Evolutionary conservation across 257 asterid genomes (phyloP), one percentile per base, ranked within the genome.

Genomic region (Cinchona pubescens): DNA sequence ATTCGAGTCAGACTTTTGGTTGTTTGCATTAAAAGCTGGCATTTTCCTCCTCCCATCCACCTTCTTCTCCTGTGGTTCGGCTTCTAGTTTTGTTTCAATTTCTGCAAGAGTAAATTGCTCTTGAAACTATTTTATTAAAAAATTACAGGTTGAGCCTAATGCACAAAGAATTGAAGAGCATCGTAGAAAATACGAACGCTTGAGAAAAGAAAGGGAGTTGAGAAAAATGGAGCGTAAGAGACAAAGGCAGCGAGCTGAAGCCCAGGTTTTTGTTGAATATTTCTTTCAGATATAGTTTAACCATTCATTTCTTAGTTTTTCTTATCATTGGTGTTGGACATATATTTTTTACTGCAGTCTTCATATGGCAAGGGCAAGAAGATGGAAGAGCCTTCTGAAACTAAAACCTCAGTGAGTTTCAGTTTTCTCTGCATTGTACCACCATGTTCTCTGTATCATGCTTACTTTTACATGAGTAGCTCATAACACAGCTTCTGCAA

Each of bases 71-170:
- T n/a, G n/a, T n/a, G n/a, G n/a, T 63, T 55, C 23, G 37, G 15
- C 27, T 65, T 11, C 18, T 63, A 2, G 25, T 40, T 32, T 16
- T 69, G 12, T 34, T 67, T 34, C 38, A 30, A 37, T 62, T 19
- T 77, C 30, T 46, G 14, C 32, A 30, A 53, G 32, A 34, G 53
- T 40, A 56, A 35, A 35, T 48, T 60, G 29, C 48, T 8, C 30
- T 53, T 61, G 60, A 62, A n/a, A 49, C 34, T 61, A 59, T 29
- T 66, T 12, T 60, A 12, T 69, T 35, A 14, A 32, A 80, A 60
- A 46, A 27, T 68, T 86, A 77, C 88, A 93, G 96, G 96, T 90
- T 69, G 89, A 91, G 82, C 90, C 96, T 79, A 91, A 91, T 81
- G 92, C 81, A 2, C 79, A 79, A 51, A 91, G 81, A 80, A 78